These are phyloP conservation scores for Carex kokanica DNA, from an alignment of 176 grass and related monocot species.

Conservation along the genomic window DNA sequence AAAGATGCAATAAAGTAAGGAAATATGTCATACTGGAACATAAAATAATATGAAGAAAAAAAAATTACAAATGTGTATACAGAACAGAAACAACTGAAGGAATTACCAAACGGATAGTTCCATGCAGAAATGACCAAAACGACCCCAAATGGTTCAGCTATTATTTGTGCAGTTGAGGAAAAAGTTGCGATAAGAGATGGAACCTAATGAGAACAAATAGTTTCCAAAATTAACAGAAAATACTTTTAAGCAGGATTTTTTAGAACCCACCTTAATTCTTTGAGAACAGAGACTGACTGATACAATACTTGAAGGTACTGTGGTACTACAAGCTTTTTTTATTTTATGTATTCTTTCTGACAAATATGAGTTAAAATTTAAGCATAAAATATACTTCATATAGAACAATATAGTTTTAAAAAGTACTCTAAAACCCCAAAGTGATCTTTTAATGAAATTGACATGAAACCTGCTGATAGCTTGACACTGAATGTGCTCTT, in stretches of 20 bases:
- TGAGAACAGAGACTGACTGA: background rate
- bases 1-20: conserved; percentile 17
- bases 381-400: background rate
- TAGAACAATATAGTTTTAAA: background rate
- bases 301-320: background rate
- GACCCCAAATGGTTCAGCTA: conserved; percentile 67
- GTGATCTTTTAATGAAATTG: background rate
- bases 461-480: background rate
- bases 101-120: conserved; percentile 71
- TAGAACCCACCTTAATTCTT: background rate
- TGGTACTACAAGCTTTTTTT: background rate
- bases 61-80: background rate
- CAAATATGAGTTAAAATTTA: background rate
- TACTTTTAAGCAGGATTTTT: background rate
- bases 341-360: background rate
- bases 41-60: background rate
- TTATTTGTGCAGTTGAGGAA: conserved; percentile 46
- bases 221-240: background rate
- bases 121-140: conserved; percentile 82
- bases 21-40: background rate
- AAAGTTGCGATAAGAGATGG: conserved; percentile 47
- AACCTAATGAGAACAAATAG: conserved; percentile 29
- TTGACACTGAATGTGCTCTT: background rate
- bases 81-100: background rate
- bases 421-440: background rate